Evolutionary conservation across 2,329 filamentous ascomycete species (phyloP).

Genomic region (Fusarium pseudograminearum): DNA sequence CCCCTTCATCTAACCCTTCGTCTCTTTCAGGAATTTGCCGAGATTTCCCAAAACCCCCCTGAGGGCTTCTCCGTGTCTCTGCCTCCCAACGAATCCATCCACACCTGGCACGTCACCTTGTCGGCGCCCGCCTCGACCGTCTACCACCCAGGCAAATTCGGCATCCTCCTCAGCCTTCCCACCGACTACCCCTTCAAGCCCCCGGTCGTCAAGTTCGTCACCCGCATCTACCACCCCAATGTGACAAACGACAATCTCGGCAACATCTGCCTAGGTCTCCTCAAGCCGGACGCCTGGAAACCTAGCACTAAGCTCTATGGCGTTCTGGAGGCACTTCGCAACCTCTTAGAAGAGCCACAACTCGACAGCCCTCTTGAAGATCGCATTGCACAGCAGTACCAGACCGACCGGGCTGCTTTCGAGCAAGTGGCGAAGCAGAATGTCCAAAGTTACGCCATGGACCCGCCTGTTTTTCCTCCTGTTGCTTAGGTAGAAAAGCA

Average conservation of each 20-base stretch:
- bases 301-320: conserved; percentile 80
- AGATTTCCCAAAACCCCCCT: conserved; percentile 62
- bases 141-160: conserved; percentile 78
- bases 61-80: conserved; percentile 61
- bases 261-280: conserved; percentile 85
- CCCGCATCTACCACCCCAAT: conserved; percentile 96
- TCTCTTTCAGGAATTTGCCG: conserved; percentile 62
- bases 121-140: conserved; percentile 58
- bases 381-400: conserved; percentile 86
- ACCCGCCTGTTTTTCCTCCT: conserved; percentile 53
- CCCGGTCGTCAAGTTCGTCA: conserved; percentile 81
- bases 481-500: conserved; percentile 33
- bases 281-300: conserved; percentile 93
- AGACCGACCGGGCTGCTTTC: conserved; percentile 74
- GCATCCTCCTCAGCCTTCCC: conserved; percentile 78
- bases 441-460: conserved; percentile 77
- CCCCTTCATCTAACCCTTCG: conserved; percentile 12
- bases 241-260: conserved; percentile 88
- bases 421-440: conserved; percentile 81
- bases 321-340: conserved; percentile 81
- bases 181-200: conserved; percentile 91
- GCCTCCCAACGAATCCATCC: conserved; percentile 60
- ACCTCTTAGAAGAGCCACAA: conserved; percentile 83
- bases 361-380: conserved; percentile 91
- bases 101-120: conserved; percentile 65